Conservation (phyloP, 192 early-diverging fungal species). For the Entomortierella lignicola region DNA sequence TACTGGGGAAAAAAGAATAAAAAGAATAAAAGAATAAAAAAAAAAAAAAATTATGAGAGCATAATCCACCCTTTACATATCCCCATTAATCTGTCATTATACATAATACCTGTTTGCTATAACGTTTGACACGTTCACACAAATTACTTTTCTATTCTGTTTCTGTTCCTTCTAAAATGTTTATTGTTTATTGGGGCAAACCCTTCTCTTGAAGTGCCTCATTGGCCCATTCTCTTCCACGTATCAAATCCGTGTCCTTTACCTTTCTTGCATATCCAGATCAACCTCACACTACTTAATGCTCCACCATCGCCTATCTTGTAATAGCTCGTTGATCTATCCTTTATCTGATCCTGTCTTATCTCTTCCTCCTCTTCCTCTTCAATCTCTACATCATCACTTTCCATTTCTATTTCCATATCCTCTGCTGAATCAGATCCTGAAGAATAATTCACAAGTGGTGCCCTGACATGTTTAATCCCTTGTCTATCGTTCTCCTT, state of each 20-base stretch:
- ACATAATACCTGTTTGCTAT: too few species aligned
- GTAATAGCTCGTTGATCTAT: neutral
- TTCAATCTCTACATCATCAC: neutral
- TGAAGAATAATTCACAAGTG: conserved; percentile 40
- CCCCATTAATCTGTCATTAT: too few species aligned
- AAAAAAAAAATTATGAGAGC: too few species aligned
- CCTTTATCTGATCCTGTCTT: neutral
- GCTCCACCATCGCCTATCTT: conserved; percentile 35
- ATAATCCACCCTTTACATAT: too few species aligned
- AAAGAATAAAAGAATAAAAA: neutral
- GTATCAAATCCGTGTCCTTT: conserved; percentile 2
- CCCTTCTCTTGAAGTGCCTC: too few species aligned
- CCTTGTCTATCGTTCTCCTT: neutral
- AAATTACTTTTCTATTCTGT: too few species aligned
- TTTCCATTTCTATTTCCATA: neutral
- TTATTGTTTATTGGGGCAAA: too few species aligned
- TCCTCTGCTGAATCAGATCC: conserved; percentile 26
- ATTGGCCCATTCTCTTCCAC: conserved; percentile 27
- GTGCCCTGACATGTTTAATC: neutral
- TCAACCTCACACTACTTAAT: conserved; percentile 30
- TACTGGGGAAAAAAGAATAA: neutral
- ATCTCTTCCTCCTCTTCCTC: neutral
- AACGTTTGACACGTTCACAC: too few species aligned
- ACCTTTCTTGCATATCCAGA: conserved; percentile 47
- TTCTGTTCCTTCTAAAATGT: too few species aligned